Conservation (phyloP, 768 basidiomycete species). For the Hortiboletus flavorubellus region DNA sequence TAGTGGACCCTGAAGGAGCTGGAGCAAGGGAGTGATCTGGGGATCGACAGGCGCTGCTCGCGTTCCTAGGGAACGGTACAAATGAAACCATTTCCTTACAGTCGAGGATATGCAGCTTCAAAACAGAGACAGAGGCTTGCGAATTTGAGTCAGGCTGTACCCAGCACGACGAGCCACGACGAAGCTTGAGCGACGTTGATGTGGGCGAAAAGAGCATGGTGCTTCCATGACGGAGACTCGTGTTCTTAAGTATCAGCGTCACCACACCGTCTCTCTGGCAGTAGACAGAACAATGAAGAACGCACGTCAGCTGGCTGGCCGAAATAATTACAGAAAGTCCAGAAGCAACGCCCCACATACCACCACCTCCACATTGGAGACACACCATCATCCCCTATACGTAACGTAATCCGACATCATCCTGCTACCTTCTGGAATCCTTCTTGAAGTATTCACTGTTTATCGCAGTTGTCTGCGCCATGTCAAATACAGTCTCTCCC, state of each 20-base stretch:
- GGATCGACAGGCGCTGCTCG: not conserved
- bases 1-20: not conserved
- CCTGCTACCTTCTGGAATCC: conserved; percentile 36
- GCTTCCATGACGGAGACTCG: conserved; percentile 3
- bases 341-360: conserved; percentile 16
- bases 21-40: not conserved
- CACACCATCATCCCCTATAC: conserved; percentile 1
- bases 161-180: not conserved
- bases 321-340: conserved; percentile 28
- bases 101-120: not conserved
- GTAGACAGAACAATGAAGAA: conserved; percentile 18
- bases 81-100: not conserved
- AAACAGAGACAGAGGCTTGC: not conserved
- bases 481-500: conserved; percentile 87
- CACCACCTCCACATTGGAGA: conserved; percentile 8
- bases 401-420: not conserved
- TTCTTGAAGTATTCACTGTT: conserved; percentile 81
- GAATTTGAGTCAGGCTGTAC: not conserved
- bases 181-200: not conserved
- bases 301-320: conserved; percentile 22
- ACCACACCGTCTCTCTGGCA: conserved; percentile 6
- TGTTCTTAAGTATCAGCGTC: conserved; percentile 6
- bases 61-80: not conserved
- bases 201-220: conserved; percentile 6
- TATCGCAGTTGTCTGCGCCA: conserved; percentile 80